These are phyloP conservation scores for Aaosphaeria pasadenensis DNA, from an alignment of 2,329 filamentous ascomycete species.

Conservation along the genomic window DNA sequence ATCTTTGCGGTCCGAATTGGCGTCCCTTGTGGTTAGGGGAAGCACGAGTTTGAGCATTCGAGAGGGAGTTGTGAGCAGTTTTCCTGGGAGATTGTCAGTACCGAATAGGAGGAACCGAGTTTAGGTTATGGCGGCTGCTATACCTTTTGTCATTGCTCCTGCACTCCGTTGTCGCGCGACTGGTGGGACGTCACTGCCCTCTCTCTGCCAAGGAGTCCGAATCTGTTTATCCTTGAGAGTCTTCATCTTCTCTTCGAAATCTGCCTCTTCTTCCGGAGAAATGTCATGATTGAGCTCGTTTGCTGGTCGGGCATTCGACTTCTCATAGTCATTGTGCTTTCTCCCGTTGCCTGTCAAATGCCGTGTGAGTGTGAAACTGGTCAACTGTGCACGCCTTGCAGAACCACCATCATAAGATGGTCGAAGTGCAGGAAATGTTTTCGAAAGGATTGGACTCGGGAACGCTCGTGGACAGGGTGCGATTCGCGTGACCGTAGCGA, in stretches of 20 bases:
- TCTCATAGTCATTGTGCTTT: constrained; percentile 20
- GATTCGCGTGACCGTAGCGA: constrained; percentile 17
- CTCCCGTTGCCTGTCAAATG: constrained; percentile 9
- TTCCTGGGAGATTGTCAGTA: constrained; percentile 49
- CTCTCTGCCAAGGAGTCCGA: constrained; percentile 64
- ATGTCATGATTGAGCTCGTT: constrained; percentile 43
- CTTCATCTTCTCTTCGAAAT: constrained; percentile 42
- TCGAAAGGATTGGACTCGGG: background rate
- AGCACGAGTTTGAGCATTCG: constrained; percentile 77
- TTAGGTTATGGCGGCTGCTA: too few species aligned
- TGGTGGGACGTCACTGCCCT: constrained; percentile 58
- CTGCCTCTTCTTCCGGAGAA: constrained; percentile 44
- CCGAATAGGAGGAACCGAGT: too few species aligned
- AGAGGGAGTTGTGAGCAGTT: constrained; percentile 76
- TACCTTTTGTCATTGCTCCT: constrained; percentile 64
- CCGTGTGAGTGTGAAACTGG: constrained; percentile 10
- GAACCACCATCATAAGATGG: constrained; percentile 1
- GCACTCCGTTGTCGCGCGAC: constrained; percentile 51
- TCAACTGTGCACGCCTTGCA: background rate
- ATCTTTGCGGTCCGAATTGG: constrained; percentile 60
- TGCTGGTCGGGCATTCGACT: constrained; percentile 36
- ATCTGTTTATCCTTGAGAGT: constrained; percentile 56
- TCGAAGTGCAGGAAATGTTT: constrained; percentile 6
- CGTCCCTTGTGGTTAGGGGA: constrained; percentile 64
- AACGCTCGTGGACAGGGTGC: constrained; percentile 9